These are phyloP conservation scores for Citeromyces hawaiiensis DNA, from an alignment of 1,139 yeast species.

Conservation along the genomic window DNA sequence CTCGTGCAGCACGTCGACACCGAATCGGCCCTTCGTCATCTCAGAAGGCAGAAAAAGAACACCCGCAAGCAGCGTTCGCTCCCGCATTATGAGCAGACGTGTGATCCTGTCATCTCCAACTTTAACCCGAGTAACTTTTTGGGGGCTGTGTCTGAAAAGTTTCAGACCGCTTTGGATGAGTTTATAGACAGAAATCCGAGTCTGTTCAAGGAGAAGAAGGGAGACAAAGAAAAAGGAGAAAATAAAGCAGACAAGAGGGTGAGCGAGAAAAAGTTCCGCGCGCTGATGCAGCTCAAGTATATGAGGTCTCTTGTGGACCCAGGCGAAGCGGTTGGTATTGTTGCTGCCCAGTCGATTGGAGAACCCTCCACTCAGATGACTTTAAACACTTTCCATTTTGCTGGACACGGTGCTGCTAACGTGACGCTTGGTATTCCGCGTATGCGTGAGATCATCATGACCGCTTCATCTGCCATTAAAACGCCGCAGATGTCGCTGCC, in stretches of 20 bases:
- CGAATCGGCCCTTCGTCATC: conserved; percentile 65
- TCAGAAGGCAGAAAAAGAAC: conserved; percentile 72
- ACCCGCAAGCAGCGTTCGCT: conserved; percentile 50
- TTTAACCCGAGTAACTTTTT: conserved; percentile 81
- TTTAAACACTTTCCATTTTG: conserved; percentile 97
- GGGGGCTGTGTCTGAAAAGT: conserved; percentile 88
- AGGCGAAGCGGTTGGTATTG: conserved; percentile 97
- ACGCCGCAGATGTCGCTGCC: conserved; percentile 98
- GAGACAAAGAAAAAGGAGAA: conserved; percentile 29
- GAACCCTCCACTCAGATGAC: conserved; percentile 99
- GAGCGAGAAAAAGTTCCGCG: conserved; percentile 82
- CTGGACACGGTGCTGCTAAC: conserved; percentile 99
- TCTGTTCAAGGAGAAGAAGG: conserved; percentile 40
- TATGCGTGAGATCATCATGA: conserved; percentile 99
- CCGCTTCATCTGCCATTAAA: conserved; percentile 88
- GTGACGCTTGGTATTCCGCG: conserved; percentile 99
- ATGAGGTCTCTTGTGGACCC: conserved; percentile 94
- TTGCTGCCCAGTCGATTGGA: conserved; percentile 97
- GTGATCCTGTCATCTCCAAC: conserved; percentile 81
- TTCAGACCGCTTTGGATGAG: conserved; percentile 66
- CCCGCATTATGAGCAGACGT: conserved; percentile 52
- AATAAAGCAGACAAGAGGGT: conserved; percentile 27
- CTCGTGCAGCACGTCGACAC: conserved; percentile 67
- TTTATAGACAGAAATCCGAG: conserved; percentile 44
- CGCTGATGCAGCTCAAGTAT: conserved; percentile 95